A percentile compares a stretch with the other conserved stretches of the same genome.
Evolutionary conservation across 192 early-diverging fungal species (phyloP).

Genomic region (Coemansia sp.): DNA sequence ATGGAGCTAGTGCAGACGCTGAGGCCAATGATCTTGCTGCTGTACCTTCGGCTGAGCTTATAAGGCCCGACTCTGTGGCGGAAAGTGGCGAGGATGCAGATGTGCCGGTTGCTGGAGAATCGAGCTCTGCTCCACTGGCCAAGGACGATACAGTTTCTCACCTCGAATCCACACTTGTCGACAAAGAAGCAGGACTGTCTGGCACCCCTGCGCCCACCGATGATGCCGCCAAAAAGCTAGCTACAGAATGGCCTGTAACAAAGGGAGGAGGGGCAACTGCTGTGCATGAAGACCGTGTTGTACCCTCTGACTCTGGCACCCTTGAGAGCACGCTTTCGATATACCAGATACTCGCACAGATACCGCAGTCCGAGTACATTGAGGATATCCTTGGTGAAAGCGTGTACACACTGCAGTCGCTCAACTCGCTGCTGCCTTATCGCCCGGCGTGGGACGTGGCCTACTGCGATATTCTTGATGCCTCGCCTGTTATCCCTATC

Average conservation of each 20-base stretch:
- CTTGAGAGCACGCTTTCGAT: constrained; percentile 38
- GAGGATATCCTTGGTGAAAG: constrained; percentile 50
- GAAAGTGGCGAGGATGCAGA: constrained; percentile 1
- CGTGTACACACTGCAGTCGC: constrained; percentile 36
- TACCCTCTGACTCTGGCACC: constrained; percentile 19
- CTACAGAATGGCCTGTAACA: background rate
- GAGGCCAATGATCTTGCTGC: background rate
- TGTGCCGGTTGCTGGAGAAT: background rate
- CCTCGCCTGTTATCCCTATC: constrained; percentile 49
- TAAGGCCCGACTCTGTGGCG: background rate
- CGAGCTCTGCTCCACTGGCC: background rate
- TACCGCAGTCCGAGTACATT: constrained; percentile 20
- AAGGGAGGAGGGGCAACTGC: background rate
- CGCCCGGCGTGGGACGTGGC: constrained; percentile 40
- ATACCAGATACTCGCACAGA: constrained; percentile 40
- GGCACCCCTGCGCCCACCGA: background rate
- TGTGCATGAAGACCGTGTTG: constrained; percentile 20
- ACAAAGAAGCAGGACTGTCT: background rate
- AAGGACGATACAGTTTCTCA: background rate
- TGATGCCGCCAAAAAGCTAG: background rate
- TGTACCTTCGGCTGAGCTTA: background rate
- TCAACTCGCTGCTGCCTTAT: constrained; percentile 30
- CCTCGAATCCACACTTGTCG: background rate
- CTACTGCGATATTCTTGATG: constrained; percentile 50
- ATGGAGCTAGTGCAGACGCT: background rate